Conservation (phyloP, 257 asterid species). For the Ilex asprella region DNA sequence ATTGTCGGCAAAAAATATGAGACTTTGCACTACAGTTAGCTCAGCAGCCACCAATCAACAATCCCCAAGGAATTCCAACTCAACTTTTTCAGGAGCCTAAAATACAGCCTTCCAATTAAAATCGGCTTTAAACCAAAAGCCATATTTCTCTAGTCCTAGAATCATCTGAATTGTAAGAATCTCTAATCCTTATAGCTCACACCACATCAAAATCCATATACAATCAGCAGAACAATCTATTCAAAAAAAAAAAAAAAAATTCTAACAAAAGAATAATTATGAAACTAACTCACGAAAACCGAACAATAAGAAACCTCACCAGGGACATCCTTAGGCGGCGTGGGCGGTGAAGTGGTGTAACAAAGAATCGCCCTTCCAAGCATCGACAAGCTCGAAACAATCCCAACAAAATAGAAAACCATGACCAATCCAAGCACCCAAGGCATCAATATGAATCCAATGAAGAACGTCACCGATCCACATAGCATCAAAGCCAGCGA, state of each 20-base stretch:
- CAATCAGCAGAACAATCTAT: too few relatives aligned
- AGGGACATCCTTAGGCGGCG: slow-evolving; percentile 45
- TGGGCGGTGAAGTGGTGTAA: slow-evolving; percentile 25
- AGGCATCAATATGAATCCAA: slow-evolving; percentile 90
- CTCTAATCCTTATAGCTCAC: too few relatives aligned
- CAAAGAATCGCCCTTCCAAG: slow-evolving; percentile 63
- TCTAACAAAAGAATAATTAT: neutral
- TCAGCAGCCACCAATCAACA: too few relatives aligned
- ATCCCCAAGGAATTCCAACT: too few relatives aligned
- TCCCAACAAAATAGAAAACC: slow-evolving; percentile 62
- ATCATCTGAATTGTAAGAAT: too few relatives aligned
- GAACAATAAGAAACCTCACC: slow-evolving; percentile 31
- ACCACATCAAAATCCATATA: neutral
- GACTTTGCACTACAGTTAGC: too few relatives aligned
- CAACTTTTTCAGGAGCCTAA: too few relatives aligned
- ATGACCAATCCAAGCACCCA: slow-evolving; percentile 87
- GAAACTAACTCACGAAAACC: neutral
- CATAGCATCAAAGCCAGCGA: slow-evolving; percentile 74
- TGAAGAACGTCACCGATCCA: slow-evolving; percentile 82
- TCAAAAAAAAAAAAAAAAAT: neutral
- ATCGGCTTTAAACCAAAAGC: too few relatives aligned
- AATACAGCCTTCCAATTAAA: too few relatives aligned
- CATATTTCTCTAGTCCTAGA: too few relatives aligned
- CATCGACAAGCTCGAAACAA: slow-evolving; percentile 77
- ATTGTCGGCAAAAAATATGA: too few relatives aligned